Percentiles rank a stretch among this genome's conserved stretches.
phyloP scores from a whole-genome alignment of 768 basidiomycete genomes.

The Lactifluus rugatus region DNA sequence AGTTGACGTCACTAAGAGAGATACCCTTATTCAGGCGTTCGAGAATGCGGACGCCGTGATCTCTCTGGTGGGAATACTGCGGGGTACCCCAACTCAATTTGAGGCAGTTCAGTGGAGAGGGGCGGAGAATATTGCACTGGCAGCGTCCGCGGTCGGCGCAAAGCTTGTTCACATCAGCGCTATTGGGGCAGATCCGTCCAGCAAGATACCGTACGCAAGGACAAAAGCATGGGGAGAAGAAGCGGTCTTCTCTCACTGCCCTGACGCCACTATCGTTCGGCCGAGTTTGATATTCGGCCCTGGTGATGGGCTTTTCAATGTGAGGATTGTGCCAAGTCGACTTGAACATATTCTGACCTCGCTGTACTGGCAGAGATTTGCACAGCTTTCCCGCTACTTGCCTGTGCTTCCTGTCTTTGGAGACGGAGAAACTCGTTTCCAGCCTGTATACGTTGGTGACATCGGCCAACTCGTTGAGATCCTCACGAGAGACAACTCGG shows the following conservation, averaged over 20 bases:
- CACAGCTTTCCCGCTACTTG: slow-evolving; percentile 45
- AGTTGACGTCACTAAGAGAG: slow-evolving; percentile 47
- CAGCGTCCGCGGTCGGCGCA: slow-evolving; percentile 42
- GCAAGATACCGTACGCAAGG: slow-evolving; percentile 47
- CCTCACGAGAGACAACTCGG: slow-evolving; percentile 37
- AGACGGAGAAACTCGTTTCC: slow-evolving; percentile 55
- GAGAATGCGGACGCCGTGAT: slow-evolving; percentile 47
- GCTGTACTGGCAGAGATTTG: slow-evolving; percentile 42
- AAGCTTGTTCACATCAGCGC: slow-evolving; percentile 61
- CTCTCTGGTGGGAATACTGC: slow-evolving; percentile 61
- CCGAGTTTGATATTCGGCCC: slow-evolving; percentile 72
- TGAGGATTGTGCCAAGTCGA: slow-evolving; percentile 25
- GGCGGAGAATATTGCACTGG: slow-evolving; percentile 52
- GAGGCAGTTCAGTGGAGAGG: slow-evolving; percentile 55
- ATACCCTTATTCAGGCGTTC: slow-evolving; percentile 40
- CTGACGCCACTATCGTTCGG: slow-evolving; percentile 51
- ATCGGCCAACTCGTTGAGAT: slow-evolving; percentile 53
- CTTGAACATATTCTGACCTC: background rate
- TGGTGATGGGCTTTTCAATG: slow-evolving; percentile 67
- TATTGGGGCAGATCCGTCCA: slow-evolving; percentile 57
- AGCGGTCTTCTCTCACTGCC: slow-evolving; percentile 37
- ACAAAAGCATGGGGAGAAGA: slow-evolving; percentile 58
- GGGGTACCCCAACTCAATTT: slow-evolving; percentile 47
- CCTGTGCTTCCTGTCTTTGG: slow-evolving; percentile 73
- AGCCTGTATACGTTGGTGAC: slow-evolving; percentile 67